Conservation (phyloP, 2,329 filamentous ascomycete genomes). For the Hypoxylon sp. region DNA sequence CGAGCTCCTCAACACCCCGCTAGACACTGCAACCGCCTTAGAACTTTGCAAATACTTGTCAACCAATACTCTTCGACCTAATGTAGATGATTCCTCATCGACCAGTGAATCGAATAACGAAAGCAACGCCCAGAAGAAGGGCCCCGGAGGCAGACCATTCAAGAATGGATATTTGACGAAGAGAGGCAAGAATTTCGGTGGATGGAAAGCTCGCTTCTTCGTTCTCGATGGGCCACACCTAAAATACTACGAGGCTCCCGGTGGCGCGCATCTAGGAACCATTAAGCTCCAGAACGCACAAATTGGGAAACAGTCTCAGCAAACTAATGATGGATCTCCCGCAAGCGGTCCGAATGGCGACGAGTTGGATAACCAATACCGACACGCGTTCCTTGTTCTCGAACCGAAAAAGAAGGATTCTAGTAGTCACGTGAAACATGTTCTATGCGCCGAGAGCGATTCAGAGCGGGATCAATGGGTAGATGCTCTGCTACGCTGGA, state of each 20-base stretch:
- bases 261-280: slow-evolving; percentile 89
- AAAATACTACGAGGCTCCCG: slow-evolving; percentile 92
- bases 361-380: slow-evolving; percentile 91
- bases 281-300: slow-evolving; percentile 93
- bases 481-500: slow-evolving; percentile 87
- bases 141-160: slow-evolving; percentile 74
- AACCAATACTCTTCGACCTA: slow-evolving; percentile 72
- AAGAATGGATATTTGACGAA: slow-evolving; percentile 96
- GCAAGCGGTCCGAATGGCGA: slow-evolving; percentile 70
- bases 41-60: slow-evolving; percentile 90
- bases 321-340: slow-evolving; percentile 72
- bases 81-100: slow-evolving; percentile 67
- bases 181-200: slow-evolving; percentile 97
- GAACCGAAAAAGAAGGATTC: slow-evolving; percentile 98
- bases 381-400: slow-evolving; percentile 93
- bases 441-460: slow-evolving; percentile 95
- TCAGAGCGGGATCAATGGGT: slow-evolving; percentile 95
- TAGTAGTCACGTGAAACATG: slow-evolving; percentile 87
- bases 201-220: slow-evolving; percentile 89
- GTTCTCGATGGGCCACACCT: slow-evolving; percentile 72
- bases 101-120: slow-evolving; percentile 55
- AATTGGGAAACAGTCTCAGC: slow-evolving; percentile 90
- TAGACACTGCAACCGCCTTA: slow-evolving; percentile 81
- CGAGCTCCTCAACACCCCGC: slow-evolving; percentile 82
- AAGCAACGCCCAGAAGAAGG: slow-evolving; percentile 58